Conservation (phyloP, 345 rosid species). For the Eucalyptus tenuipes region DNA sequence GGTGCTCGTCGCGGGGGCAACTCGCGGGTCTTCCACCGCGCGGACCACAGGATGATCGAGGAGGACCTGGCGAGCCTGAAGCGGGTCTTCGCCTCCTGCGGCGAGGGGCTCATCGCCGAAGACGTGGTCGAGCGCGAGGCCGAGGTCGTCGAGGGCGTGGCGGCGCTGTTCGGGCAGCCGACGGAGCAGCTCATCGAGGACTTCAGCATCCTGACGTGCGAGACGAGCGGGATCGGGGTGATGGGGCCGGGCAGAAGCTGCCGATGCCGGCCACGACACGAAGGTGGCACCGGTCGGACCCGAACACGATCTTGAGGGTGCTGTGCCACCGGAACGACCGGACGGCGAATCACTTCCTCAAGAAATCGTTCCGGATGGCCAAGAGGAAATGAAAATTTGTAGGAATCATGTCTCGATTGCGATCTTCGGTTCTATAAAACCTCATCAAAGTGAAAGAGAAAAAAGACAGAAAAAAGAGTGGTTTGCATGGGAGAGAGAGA, state of each 20-base stretch:
- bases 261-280: constrained; percentile 41
- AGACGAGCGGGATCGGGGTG: constrained; percentile 27
- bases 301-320: constrained; percentile 31
- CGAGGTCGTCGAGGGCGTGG: constrained; percentile 22
- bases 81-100: constrained; percentile 15
- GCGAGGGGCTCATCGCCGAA: constrained; percentile 26
- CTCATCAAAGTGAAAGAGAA: not conserved
- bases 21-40: constrained; percentile 9
- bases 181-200: constrained; percentile 40
- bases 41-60: constrained; percentile 11
- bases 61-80: constrained; percentile 26
- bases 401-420: not conserved
- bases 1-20: constrained; percentile 33
- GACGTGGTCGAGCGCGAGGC: constrained; percentile 20
- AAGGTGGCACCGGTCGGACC: constrained; percentile 37
- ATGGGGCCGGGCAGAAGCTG: constrained; percentile 21
- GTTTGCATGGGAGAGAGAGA: not conserved
- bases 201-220: constrained; percentile 28
- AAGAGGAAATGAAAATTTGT: constrained; percentile 14
- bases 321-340: constrained; percentile 31
- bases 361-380: constrained; percentile 27
- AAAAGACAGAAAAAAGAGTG: not conserved
- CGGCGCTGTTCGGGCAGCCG: constrained; percentile 23
- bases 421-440: not conserved
- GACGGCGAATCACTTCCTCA: constrained; percentile 20